Conservation (phyloP, 345 rosid species). For the Eucalyptus cladocalyx region DNA sequence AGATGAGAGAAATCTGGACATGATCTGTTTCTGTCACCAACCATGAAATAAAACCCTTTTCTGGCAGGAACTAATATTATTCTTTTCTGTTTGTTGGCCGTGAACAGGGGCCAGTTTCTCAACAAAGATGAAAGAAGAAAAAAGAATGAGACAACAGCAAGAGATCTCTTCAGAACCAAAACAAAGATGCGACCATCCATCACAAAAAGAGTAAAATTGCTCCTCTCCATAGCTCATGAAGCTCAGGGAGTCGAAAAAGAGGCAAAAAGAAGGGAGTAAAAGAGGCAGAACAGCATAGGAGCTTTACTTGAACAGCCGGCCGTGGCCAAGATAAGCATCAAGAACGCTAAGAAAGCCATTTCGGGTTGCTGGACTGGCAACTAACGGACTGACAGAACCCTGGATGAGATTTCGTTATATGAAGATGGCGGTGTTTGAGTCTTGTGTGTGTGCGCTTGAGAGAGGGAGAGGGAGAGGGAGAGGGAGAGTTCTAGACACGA, state of each 20-base stretch:
- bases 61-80: background rate
- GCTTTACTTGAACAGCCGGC: conserved; percentile 66
- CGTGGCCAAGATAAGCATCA: conserved; percentile 40
- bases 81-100: background rate
- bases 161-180: background rate
- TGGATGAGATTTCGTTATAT: background rate
- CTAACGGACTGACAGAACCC: background rate
- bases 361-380: background rate
- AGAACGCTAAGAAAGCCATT: conserved; percentile 42
- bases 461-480: background rate
- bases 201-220: background rate
- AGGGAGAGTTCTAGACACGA: conserved; percentile 3
- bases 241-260: background rate
- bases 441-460: background rate
- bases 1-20: background rate
- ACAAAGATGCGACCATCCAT: background rate
- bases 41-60: background rate
- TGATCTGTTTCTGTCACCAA: background rate
- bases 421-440: background rate
- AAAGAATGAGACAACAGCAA: background rate
- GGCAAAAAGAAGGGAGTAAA: background rate
- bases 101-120: background rate
- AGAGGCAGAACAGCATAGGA: background rate
- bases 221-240: background rate
- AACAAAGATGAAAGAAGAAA: background rate